A percentile compares a stretch with the other conserved stretches of the same genome.
These are phyloP conservation scores for Fusarium tuaranense DNA, from an alignment of 2,329 filamentous ascomycete genomes.

Conservation along the genomic window DNA sequence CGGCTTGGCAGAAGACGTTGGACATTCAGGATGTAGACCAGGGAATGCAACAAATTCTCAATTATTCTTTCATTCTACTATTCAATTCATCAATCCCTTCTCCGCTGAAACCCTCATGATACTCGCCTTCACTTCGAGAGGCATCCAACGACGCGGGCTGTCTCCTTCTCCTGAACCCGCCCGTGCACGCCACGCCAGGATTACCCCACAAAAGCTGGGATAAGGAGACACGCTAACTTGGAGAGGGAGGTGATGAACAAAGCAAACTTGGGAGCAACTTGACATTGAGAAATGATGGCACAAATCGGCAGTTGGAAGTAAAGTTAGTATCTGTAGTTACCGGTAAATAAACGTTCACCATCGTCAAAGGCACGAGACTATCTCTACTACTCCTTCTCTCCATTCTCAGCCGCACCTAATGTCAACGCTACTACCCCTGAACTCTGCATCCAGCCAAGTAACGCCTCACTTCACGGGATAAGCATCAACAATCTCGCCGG, in stretches of 20 bases:
- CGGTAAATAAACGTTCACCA: not conserved
- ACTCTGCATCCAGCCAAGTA: constrained; percentile 6
- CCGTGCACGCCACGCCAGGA: constrained; percentile 32
- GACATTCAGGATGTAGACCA: not conserved
- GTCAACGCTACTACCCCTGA: constrained; percentile 11
- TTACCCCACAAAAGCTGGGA: constrained; percentile 42
- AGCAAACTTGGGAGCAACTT: constrained; percentile 3
- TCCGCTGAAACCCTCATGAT: not conserved
- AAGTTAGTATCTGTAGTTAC: not conserved
- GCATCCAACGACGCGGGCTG: constrained; percentile 32
- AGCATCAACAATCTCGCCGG: constrained; percentile 5
- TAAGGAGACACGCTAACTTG: constrained; percentile 35
- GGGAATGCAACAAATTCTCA: not conserved
- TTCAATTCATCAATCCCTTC: not conserved
- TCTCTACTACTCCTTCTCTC: not conserved
- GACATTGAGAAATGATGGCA: not conserved
- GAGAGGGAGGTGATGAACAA: constrained; percentile 32
- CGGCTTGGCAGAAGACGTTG: constrained; percentile 28
- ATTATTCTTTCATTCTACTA: not conserved
- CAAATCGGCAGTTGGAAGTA: not conserved
- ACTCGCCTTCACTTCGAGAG: constrained; percentile 19
- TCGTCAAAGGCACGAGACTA: not conserved
- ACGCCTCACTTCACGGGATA: not conserved
- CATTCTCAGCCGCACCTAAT: not conserved
- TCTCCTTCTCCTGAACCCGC: constrained; percentile 32